Evolutionary conservation across 768 basidiomycete species (phyloP), one percentile per base, ranked within the genome.

Genomic region (Suillus tomentosus): DNA sequence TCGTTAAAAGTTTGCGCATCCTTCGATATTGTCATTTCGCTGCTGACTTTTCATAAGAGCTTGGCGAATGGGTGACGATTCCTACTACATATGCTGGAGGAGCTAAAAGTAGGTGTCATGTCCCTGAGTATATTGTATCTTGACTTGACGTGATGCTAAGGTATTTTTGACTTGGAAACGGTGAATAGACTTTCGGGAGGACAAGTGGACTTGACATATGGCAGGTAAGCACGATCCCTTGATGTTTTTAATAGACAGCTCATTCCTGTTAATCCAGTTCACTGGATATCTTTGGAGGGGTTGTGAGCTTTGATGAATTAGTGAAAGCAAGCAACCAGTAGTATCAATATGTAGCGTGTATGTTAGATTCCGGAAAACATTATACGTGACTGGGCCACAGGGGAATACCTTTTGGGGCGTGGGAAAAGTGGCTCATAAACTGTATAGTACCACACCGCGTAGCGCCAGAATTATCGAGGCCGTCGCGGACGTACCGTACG

Each of bases 51-150:
- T 55, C 27, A 43, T 10, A 45, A 98, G 95, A 83, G 63, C 85
- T 99, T 1, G 96, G 95, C 0, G 83, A 95, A 79, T 99, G 96
- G 96, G 90, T 89, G 15, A 83, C 77, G 1, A 91, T 99, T 66
- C 94, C 95, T 1, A 93, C 94, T 0, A 99, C 97, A 11, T 99
- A 99, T 73, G 97, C 97, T 0, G 97, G 97, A 3, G 97, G 97
- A 13, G 97, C 97, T 2, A 92, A 88, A 80, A 87, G 96, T 93
- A 72, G 45, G 69, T 66, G 24, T n/a, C 9, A 43, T 47, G n/a
- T 19, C 6, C 22, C n/a, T 53, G 10, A 2, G 2, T 62, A 3
- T 50, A 37, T 59, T 61, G n/a, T 42, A 58, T 67, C 34, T 70
- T 42, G 19, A 62, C 56, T 61, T 37, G 10, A 50, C 40, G 34